Conservation (phyloP, 1,139 yeast species). For the Meyerozyma elateridarum region DNA sequence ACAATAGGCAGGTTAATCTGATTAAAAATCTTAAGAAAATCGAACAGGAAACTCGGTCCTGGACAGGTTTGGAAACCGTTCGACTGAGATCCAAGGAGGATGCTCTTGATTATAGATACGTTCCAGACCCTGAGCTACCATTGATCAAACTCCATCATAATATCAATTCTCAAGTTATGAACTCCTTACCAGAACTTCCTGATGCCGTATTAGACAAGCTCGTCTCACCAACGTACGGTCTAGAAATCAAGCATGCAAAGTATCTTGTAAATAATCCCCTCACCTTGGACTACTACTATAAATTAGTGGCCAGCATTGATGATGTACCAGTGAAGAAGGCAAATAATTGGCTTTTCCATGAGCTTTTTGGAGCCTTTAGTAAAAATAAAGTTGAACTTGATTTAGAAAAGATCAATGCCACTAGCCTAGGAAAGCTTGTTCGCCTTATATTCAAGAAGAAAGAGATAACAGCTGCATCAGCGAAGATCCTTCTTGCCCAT, state of each 20-base stretch:
- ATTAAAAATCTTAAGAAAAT: constrained; percentile 33
- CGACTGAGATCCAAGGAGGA: constrained; percentile 73
- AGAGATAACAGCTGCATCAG: constrained; percentile 49
- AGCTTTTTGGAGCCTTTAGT: constrained; percentile 65
- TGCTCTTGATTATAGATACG: constrained; percentile 81
- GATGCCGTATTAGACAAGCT: constrained; percentile 53
- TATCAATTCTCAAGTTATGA: constrained; percentile 31
- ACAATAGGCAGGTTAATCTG: constrained; percentile 54
- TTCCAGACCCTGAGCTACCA: constrained; percentile 92
- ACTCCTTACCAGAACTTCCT: constrained; percentile 56
- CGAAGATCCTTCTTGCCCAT: constrained; percentile 57
- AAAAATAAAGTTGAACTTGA: constrained; percentile 43
- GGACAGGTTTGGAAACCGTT: constrained; percentile 74
- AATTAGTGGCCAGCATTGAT: constrained; percentile 23
- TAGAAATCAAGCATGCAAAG: constrained; percentile 68
- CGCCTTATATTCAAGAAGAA: background rate
- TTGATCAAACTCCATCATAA: constrained; percentile 41
- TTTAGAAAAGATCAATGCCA: constrained; percentile 25
- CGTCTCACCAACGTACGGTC: constrained; percentile 45
- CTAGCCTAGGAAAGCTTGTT: constrained; percentile 16
- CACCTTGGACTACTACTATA: constrained; percentile 48
- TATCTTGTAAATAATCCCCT: constrained; percentile 47
- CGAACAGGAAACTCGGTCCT: constrained; percentile 78
- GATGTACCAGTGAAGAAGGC: constrained; percentile 36
- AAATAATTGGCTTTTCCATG: constrained; percentile 83